Conservation (phyloP, 2,329 filamentous ascomycete species). For the Neonectria faginata region DNA sequence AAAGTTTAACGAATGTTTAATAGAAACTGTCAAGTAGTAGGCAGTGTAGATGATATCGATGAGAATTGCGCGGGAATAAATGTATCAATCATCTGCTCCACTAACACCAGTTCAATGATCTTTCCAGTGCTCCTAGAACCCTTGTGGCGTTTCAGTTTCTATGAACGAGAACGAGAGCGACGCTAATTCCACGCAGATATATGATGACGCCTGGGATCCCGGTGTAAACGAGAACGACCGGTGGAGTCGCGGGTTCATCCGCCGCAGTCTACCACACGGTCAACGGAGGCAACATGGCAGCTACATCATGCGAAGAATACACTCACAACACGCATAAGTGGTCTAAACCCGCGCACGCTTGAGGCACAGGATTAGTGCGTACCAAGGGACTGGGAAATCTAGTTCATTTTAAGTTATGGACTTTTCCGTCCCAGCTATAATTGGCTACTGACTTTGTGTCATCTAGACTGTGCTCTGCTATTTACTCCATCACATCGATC, state of each 20-base stretch:
- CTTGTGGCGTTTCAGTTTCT: no score
- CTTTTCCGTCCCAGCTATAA: background rate
- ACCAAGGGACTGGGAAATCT: background rate
- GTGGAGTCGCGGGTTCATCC: constrained; percentile 6
- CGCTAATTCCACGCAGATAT: background rate
- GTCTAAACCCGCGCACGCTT: background rate
- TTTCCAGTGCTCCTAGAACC: no score
- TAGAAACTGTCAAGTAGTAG: background rate
- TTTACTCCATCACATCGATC: no score
- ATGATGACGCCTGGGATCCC: background rate
- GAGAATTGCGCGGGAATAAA: background rate
- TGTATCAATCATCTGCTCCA: background rate
- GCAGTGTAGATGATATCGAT: background rate
- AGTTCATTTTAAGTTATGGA: background rate
- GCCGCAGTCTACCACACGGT: background rate
- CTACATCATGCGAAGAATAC: background rate
- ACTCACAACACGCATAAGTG: background rate
- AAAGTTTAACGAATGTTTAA: background rate
- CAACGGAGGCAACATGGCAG: background rate
- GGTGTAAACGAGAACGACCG: constrained; percentile 26
- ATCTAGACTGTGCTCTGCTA: no score
- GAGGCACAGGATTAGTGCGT: background rate
- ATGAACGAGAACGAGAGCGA: constrained; percentile 12
- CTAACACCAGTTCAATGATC: no score
- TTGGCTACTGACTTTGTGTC: no score